A percentile compares a stretch with the other conserved stretches of the same genome.
Evolutionary conservation across 805 yeast species (phyloP).

Genomic region (Candida yuanshanica): DNA sequence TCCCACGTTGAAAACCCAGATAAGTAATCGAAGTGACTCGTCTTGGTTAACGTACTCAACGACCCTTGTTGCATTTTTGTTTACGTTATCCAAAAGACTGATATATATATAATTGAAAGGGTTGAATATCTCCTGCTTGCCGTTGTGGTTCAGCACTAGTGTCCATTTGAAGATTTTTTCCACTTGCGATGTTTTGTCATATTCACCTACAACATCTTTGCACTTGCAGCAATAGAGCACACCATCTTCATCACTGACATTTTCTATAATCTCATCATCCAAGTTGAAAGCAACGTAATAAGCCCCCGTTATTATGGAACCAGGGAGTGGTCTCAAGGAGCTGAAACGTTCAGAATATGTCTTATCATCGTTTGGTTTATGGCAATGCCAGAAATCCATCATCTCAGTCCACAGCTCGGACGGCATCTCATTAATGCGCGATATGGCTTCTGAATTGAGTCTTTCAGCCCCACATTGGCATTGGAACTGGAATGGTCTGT

Average conservation of each 20-base stretch:
- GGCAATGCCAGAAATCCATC: slow-evolving; percentile 98
- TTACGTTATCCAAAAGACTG: slow-evolving; percentile 36
- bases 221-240: slow-evolving; percentile 34
- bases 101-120: slow-evolving; percentile 34
- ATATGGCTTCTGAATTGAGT: slow-evolving; percentile 27
- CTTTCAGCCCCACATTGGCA: slow-evolving; percentile 31
- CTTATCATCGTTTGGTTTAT: slow-evolving; percentile 48
- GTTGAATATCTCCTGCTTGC: slow-evolving; percentile 26
- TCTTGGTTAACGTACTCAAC: slow-evolving; percentile 24
- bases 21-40: slow-evolving; percentile 13
- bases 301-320: slow-evolving; percentile 47
- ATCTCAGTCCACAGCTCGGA: slow-evolving; percentile 91
- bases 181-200: slow-evolving; percentile 27
- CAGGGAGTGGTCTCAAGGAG: slow-evolving; percentile 36
- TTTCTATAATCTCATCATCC: slow-evolving; percentile 5
- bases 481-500: slow-evolving; percentile 24
- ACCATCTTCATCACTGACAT: slow-evolving; percentile 5
- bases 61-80: slow-evolving; percentile 35
- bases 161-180: slow-evolving; percentile 55
- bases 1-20: slow-evolving; percentile 50
- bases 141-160: slow-evolving; percentile 27
- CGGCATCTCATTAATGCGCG: slow-evolving; percentile 61
- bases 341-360: slow-evolving; percentile 30
- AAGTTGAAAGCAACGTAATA: slow-evolving; percentile 37
- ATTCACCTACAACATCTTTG: slow-evolving; percentile 33